Base-by-base conservation (phyloP, 345 rosid species). In the Aquilaria malaccensis region DNA sequence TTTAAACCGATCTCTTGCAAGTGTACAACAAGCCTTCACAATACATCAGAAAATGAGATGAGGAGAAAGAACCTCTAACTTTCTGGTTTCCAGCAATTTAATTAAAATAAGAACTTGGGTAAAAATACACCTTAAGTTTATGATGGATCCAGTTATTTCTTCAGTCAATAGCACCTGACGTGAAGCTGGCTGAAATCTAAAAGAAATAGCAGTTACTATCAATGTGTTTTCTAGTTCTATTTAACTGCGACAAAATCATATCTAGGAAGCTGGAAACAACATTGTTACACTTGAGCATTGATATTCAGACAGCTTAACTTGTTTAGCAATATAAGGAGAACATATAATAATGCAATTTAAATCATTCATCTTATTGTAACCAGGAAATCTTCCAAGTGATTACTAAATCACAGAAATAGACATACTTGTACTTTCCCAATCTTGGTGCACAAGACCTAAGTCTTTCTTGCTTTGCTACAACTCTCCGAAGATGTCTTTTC, bases 141-240 rank as follows among this genome's bases (percentile, higher is more conserved):
- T 89, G 91, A 90, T 85, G 64, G 99, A 94, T 33, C 97, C 97
- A 2, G 89, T 90, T 64, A 94, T 84, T 69, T 94, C 97, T 78
- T 94, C 99, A 33, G 91, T 81, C 62, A 94, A 80, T 15, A 90
- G 81, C 46, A 94, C 97, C 67, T 90, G 95, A 60, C 80, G 65
- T 41, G 97, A 95, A 62, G 99, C 89, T 54, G 97, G 85, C 76
- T 75, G 82, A 71, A 77, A 91, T 70, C 94, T 87, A 73, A 41
- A 76, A 70, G 33, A 37, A 52, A 33, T 10, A 37, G 37, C 43
- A 33, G 57, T 50, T 2, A 53, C 22, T 6, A 37, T 37, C 43
- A 37, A 14, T 31, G 50, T 45, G 9, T 52, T 9, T 33, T 43
- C 29, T 37, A 33, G 49, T 46, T 60, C 22, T 60, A 37, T 37